Conservation (phyloP, 2,329 filamentous ascomycete species). For the Sarocladium oryzae region DNA sequence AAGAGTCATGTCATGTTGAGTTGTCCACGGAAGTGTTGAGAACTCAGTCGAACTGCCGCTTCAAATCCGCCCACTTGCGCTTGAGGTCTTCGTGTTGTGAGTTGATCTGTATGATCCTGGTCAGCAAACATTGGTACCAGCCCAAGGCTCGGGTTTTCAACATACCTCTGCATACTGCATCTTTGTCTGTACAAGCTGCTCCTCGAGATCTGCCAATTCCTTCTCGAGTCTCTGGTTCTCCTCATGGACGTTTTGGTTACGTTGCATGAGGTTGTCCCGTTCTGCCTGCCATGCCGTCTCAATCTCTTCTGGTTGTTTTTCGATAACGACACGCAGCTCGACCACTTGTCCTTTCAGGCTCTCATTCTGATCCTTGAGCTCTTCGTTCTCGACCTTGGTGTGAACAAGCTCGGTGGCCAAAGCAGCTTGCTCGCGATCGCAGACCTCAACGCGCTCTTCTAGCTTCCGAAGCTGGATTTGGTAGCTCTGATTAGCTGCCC, state of each 20-base stretch:
- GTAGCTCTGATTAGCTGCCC: conserved; percentile 58
- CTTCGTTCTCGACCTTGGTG: conserved; percentile 89
- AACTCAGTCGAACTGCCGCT: conserved; percentile 42
- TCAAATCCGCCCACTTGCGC: conserved; percentile 72
- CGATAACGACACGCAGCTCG: conserved; percentile 79
- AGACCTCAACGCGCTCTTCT: conserved; percentile 81
- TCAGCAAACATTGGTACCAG: conserved; percentile 3
- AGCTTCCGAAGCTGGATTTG: conserved; percentile 73
- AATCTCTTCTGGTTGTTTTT: conserved; percentile 82
- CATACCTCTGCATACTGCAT: conserved; percentile 92
- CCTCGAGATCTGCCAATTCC: conserved; percentile 85
- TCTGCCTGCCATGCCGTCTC: conserved; percentile 76
- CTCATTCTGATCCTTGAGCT: conserved; percentile 84
- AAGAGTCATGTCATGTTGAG: background rate
- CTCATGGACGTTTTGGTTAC: conserved; percentile 88
- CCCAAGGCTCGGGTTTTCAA: conserved; percentile 1
- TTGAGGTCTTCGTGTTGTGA: conserved; percentile 63
- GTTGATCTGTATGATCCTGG: conserved; percentile 51
- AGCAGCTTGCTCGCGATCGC: conserved; percentile 83
- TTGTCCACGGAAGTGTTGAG: background rate
- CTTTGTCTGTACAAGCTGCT: conserved; percentile 86
- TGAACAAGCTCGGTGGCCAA: conserved; percentile 87
- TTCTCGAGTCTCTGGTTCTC: conserved; percentile 86
- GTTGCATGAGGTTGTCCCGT: conserved; percentile 85
- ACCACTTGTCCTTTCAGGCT: conserved; percentile 76